A percentile compares a stretch with the other conserved stretches of the same genome.
These are phyloP conservation scores for Camelina sativa DNA, from an alignment of 345 rosid species.

Conservation along the genomic window DNA sequence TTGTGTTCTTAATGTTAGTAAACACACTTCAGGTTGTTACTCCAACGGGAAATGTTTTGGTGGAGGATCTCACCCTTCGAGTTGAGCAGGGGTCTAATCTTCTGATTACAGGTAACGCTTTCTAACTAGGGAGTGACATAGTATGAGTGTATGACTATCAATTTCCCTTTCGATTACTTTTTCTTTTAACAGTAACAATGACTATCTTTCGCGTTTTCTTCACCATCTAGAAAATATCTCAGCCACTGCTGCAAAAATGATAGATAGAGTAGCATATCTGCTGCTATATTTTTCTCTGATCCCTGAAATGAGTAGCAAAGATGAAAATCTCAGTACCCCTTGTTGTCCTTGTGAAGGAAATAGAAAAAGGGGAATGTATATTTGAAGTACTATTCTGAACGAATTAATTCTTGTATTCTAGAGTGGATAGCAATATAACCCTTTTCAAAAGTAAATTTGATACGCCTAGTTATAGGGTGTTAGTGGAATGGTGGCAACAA, in stretches of 20 bases:
- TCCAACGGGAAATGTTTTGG: constrained; percentile 91
- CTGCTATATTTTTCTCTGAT: constrained; percentile 4
- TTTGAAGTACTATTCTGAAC: constrained; percentile 17
- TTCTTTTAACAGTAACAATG: neutral
- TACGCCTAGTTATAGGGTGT: constrained; percentile 19
- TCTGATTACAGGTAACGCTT: constrained; percentile 85
- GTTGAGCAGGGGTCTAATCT: constrained; percentile 95
- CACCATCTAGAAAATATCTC: too few species aligned
- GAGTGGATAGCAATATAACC: constrained; percentile 17
- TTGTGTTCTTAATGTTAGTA: constrained; percentile 32
- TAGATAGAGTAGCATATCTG: too few species aligned
- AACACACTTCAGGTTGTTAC: constrained; percentile 81
- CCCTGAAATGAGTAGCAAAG: constrained; percentile 16
- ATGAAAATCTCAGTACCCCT: constrained; percentile 4
- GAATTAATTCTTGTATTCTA: constrained; percentile 6
- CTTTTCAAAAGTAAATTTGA: constrained; percentile 28
- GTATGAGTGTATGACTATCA: constrained; percentile 3
- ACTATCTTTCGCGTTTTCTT: too few species aligned
- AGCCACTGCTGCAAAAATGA: too few species aligned
- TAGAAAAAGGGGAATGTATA: constrained; percentile 4
- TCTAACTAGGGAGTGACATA: constrained; percentile 12
- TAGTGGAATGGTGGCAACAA: constrained; percentile 9
- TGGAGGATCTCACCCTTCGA: constrained; percentile 83
- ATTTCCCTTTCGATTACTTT: neutral
- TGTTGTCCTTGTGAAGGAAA: constrained; percentile 9